Conservation (phyloP, 2,329 filamentous ascomycete species). For the Exophiala sp. region DNA sequence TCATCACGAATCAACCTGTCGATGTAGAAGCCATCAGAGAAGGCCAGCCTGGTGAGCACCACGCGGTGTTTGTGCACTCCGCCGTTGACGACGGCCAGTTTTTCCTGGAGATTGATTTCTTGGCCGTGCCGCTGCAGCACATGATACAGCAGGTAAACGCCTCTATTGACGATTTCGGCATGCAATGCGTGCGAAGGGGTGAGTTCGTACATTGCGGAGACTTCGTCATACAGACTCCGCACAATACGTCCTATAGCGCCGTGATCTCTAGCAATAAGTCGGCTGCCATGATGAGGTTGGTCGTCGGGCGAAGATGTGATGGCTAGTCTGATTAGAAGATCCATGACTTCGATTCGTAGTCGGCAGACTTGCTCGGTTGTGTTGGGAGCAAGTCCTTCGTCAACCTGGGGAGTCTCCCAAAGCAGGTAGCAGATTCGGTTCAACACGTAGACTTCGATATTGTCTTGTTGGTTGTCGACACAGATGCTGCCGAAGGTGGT, state of each 20-base stretch:
- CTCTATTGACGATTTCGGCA: constrained; percentile 51
- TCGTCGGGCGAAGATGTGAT: constrained; percentile 47
- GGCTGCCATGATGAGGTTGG: constrained; percentile 53
- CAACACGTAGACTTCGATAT: constrained; percentile 46
- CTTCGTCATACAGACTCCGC: constrained; percentile 65
- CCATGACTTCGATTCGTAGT: constrained; percentile 42
- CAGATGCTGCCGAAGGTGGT: constrained; percentile 52
- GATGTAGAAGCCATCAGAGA: constrained; percentile 70
- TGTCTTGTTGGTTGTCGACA: constrained; percentile 36
- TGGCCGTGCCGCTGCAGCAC: constrained; percentile 56
- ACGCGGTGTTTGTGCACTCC: constrained; percentile 78
- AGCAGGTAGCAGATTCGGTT: constrained; percentile 54
- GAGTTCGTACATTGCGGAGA: constrained; percentile 55
- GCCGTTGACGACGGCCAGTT: constrained; percentile 63
- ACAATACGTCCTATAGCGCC: constrained; percentile 69
- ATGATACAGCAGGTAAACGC: constrained; percentile 56
- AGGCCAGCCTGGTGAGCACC: constrained; percentile 74
- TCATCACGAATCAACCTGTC: constrained; percentile 71
- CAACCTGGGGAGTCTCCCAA: constrained; percentile 46
- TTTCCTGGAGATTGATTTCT: constrained; percentile 62
- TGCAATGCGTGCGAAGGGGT: constrained; percentile 43
- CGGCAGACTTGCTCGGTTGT: constrained; percentile 33
- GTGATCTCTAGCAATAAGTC: constrained; percentile 62
- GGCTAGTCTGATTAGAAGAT: constrained; percentile 39
- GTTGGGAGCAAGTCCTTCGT: constrained; percentile 39